phyloP scores from a whole-genome alignment of 305 asterid genomes.

The Fraxinus nigra region DNA sequence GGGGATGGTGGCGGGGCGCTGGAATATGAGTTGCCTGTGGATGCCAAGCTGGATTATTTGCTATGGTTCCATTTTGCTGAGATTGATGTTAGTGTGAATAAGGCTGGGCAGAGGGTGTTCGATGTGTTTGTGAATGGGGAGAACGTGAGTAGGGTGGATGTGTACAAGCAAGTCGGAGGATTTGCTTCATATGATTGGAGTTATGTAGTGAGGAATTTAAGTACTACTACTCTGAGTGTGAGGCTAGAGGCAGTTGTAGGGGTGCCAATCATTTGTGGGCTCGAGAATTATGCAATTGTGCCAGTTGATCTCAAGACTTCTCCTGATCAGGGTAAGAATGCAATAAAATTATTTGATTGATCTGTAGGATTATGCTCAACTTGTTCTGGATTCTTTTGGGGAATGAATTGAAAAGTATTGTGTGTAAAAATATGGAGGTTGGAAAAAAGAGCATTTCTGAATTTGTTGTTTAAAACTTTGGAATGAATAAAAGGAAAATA shows the following conservation, averaged over 20 bases:
- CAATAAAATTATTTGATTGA: not conserved
- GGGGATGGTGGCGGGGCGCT: constrained; percentile 51
- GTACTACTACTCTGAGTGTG: constrained; percentile 56
- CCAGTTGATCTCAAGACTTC: constrained; percentile 73
- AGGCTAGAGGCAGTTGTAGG: constrained; percentile 71
- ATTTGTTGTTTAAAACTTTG: not conserved
- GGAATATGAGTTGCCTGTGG: constrained; percentile 69
- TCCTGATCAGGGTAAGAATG: constrained; percentile 71
- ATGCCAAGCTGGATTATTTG: constrained; percentile 83
- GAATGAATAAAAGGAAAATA: not conserved
- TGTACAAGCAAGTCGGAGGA: constrained; percentile 67
- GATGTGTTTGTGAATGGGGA: constrained; percentile 66
- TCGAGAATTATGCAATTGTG: constrained; percentile 90
- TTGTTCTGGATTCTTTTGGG: constrained; percentile 1
- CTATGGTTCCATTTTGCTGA: constrained; percentile 90
- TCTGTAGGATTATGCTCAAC: constrained; percentile 5
- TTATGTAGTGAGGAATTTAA: constrained; percentile 82
- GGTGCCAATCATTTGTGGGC: constrained; percentile 72
- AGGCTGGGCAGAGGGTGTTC: constrained; percentile 80
- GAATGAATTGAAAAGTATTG: not conserved
- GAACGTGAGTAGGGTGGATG: constrained; percentile 72
- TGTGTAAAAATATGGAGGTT: constrained; percentile 8
- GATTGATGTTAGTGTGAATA: constrained; percentile 66
- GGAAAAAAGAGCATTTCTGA: not conserved
- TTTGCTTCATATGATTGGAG: constrained; percentile 79